Conservation (phyloP, 2,329 filamentous ascomycete genomes). For the Claviceps quebecensis region DNA sequence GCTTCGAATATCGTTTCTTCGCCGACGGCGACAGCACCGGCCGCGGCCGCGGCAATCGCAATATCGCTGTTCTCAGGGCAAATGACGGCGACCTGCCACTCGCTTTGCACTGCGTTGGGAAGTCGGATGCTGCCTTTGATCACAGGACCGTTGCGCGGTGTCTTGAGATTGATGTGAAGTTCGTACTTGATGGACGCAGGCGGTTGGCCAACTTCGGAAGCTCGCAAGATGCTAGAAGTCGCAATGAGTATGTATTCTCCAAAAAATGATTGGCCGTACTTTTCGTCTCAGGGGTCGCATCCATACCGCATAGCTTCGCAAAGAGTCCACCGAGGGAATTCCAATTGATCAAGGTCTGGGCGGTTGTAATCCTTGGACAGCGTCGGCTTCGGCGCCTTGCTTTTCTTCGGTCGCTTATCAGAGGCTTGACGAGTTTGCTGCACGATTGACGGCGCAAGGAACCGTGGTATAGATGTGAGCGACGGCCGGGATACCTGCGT, state of each 20-base stretch:
- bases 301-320: constrained; percentile 81
- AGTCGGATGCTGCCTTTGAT: constrained; percentile 79
- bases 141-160: constrained; percentile 72
- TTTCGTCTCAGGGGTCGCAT: neutral
- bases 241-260: neutral
- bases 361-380: constrained; percentile 51
- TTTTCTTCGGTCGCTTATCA: constrained; percentile 33
- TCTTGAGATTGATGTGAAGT: constrained; percentile 67
- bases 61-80: constrained; percentile 67
- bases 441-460: constrained; percentile 31
- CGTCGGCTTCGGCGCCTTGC: constrained; percentile 37
- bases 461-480: constrained; percentile 30
- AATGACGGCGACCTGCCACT: constrained; percentile 80
- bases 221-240: constrained; percentile 62
- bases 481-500: constrained; percentile 28
- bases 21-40: constrained; percentile 72
- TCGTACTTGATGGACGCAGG: constrained; percentile 75
- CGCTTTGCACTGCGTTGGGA: constrained; percentile 79
- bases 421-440: constrained; percentile 31
- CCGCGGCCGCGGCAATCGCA: constrained; percentile 58
- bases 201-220: constrained; percentile 75
- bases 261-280: neutral
- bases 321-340: constrained; percentile 57
- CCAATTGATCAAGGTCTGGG: constrained; percentile 50
- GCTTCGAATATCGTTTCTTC: constrained; percentile 74